These are phyloP conservation scores for Strigomonas culicis DNA, from an alignment of 208 protist species.

Conservation along the genomic window DNA sequence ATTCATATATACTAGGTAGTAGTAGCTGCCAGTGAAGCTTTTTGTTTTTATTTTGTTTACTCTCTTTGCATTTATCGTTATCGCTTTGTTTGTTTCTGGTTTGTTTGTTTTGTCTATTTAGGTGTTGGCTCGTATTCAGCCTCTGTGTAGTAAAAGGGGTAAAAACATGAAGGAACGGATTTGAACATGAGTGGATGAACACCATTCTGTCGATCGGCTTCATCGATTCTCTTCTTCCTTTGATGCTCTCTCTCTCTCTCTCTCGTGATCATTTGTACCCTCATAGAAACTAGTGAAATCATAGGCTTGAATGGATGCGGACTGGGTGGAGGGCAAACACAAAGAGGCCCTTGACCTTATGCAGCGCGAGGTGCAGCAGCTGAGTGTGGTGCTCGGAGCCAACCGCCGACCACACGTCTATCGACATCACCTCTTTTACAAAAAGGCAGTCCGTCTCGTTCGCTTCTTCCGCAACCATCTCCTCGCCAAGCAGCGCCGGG, in stretches of 20 bases:
- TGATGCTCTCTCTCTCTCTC: background rate
- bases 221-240: background rate
- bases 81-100: background rate
- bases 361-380: no score
- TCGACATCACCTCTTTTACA: no score
- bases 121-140: background rate
- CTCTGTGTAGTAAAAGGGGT: background rate
- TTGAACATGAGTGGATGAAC: background rate
- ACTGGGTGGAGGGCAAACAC: background rate
- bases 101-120: background rate
- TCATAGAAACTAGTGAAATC: background rate
- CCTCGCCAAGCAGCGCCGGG: no score
- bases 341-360: background rate
- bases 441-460: no score
- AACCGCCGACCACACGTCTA: no score
- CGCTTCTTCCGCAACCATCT: no score
- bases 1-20: background rate
- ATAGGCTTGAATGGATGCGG: background rate
- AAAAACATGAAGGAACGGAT: background rate
- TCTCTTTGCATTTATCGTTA: conserved; percentile 1
- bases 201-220: background rate
- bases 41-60: background rate
- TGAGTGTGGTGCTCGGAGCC: no score
- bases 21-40: background rate
- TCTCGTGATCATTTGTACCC: background rate